These are phyloP conservation scores for Passalora sequoiae DNA, from an alignment of 2,329 filamentous ascomycete genomes.

Conservation along the genomic window DNA sequence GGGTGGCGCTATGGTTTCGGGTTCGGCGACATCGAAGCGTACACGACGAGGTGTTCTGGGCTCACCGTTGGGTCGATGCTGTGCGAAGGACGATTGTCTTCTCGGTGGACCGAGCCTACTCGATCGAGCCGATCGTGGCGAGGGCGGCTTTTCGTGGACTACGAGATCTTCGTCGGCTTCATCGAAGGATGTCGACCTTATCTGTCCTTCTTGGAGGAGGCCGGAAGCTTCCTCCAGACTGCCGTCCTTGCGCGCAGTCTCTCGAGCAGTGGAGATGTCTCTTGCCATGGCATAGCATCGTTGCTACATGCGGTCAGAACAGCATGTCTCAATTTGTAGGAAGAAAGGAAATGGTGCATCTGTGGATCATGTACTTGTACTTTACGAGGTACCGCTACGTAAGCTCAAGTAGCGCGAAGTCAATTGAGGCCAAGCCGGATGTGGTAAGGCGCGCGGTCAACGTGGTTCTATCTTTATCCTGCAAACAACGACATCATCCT, in stretches of 20 bases:
- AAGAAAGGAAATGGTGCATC: no score
- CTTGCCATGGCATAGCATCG: slow-evolving; percentile 37
- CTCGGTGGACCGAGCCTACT: slow-evolving; percentile 20
- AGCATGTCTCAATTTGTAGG: no score
- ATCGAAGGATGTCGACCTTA: slow-evolving; percentile 22
- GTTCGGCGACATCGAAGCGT: slow-evolving; percentile 58
- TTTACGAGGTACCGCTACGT: no score
- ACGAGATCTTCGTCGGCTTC: slow-evolving; percentile 24
- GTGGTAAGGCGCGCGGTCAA: no score
- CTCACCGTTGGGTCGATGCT: slow-evolving; percentile 45
- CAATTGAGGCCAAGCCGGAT: no score
- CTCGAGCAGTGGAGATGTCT: slow-evolving; percentile 27
- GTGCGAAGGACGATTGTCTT: slow-evolving; percentile 43
- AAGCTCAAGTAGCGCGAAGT: no score
- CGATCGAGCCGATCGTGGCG: slow-evolving; percentile 9
- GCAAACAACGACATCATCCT: no score
- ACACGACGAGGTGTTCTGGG: slow-evolving; percentile 67
- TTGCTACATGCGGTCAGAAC: slow-evolving; percentile 14
- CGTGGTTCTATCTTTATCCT: no score
- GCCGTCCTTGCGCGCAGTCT: slow-evolving; percentile 22
- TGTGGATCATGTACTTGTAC: no score
- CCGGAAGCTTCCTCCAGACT: slow-evolving; percentile 27
- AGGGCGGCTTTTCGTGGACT: slow-evolving; percentile 16
- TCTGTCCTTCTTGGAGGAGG: slow-evolving; percentile 23
- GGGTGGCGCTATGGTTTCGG: slow-evolving; percentile 22